phyloP scores from a whole-genome alignment of 192 early-diverging fungal genomes.

The Gamsiella multidivaricata region DNA sequence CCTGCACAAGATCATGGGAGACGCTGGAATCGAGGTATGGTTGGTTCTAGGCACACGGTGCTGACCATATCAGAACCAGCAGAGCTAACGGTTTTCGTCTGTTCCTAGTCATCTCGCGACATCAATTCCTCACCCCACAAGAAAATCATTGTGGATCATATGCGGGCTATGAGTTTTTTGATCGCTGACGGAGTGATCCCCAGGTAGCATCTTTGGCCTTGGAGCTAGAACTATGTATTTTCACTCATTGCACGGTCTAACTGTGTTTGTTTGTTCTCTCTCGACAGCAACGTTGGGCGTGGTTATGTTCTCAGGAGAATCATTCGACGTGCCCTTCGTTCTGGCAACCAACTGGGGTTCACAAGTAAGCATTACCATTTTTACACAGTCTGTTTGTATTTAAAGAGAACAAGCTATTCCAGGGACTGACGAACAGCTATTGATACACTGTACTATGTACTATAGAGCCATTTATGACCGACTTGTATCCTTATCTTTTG shows the following conservation, averaged over 20 bases:
- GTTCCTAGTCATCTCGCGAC: slow-evolving; percentile 25
- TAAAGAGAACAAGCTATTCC: neutral
- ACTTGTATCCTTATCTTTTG: slow-evolving; percentile 59
- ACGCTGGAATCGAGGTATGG: slow-evolving; percentile 34
- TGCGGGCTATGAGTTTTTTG: slow-evolving; percentile 65
- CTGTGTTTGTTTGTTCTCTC: neutral
- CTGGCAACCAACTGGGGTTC: slow-evolving; percentile 66
- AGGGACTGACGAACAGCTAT: neutral
- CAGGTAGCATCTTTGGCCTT: slow-evolving; percentile 29
- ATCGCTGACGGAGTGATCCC: slow-evolving; percentile 71
- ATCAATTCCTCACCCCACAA: slow-evolving; percentile 60
- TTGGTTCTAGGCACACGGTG: too few relatives aligned
- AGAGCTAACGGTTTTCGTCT: neutral
- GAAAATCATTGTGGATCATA: slow-evolving; percentile 69
- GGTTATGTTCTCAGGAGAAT: slow-evolving; percentile 71
- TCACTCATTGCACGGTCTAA: neutral
- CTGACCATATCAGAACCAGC: too few relatives aligned
- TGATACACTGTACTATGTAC: neutral
- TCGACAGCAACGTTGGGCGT: slow-evolving; percentile 58
- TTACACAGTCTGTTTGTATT: neutral
- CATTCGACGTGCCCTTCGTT: slow-evolving; percentile 66
- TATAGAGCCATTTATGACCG: slow-evolving; percentile 62
- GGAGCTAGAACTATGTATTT: neutral
- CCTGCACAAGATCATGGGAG: slow-evolving; percentile 51
- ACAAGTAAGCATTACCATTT: slow-evolving; percentile 42